These are phyloP conservation scores for Globisporangium canariense DNA, from an alignment of 352 stramenopile genomes.

Conservation along the genomic window DNA sequence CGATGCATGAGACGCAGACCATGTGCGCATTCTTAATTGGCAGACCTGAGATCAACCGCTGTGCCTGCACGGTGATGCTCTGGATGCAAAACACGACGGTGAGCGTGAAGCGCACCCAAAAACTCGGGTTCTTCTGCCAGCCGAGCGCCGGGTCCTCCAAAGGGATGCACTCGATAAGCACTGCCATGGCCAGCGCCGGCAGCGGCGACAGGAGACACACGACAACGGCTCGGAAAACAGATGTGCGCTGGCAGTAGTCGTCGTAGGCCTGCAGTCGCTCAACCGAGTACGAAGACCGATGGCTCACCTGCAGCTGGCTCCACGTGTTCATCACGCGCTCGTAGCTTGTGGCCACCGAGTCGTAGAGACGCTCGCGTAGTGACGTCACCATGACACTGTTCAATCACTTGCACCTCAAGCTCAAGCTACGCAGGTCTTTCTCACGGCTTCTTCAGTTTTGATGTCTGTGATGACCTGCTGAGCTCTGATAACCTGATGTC, in stretches of 20 bases:
- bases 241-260: neutral
- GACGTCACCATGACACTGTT: no score
- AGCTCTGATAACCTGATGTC: neutral
- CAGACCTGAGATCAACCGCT: neutral
- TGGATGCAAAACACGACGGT: neutral
- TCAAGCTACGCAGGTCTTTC: no score
- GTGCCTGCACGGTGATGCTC: neutral
- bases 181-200: neutral
- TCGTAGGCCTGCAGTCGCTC: neutral
- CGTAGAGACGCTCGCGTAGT: neutral
- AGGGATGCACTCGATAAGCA: neutral
- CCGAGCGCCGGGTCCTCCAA: neutral
- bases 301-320: neutral
- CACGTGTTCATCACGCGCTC: neutral
- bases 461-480: neutral
- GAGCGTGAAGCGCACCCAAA: neutral
- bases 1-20: neutral
- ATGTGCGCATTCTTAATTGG: neutral
- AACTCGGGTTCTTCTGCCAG: neutral
- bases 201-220: neutral
- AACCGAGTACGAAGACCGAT: neutral
- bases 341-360: neutral
- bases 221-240: neutral
- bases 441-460: no score
- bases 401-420: no score